Conservation (phyloP, 345 rosid species). For the Bruguiera gymnorhiza region DNA sequence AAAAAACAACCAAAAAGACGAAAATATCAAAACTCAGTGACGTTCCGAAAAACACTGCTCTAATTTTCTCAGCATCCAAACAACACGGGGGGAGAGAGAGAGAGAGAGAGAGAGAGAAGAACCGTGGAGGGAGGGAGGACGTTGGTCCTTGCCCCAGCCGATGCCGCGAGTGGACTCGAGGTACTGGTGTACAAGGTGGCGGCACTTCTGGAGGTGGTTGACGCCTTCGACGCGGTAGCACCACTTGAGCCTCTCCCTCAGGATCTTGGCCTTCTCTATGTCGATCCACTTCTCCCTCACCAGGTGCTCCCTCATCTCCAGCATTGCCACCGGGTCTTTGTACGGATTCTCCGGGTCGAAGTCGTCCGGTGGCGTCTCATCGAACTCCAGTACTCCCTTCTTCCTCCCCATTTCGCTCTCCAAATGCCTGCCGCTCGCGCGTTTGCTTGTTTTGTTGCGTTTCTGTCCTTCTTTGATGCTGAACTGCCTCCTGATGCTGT, state of each 20-base stretch:
- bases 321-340: constrained; percentile 97
- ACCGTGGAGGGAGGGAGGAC: constrained; percentile 91
- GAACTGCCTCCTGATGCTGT: too few species aligned
- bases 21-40: neutral
- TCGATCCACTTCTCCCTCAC: constrained; percentile 98
- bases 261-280: constrained; percentile 95
- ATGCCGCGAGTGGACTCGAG: constrained; percentile 96
- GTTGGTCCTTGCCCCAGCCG: constrained; percentile 99
- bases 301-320: constrained; percentile 96
- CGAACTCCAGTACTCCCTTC: constrained; percentile 86
- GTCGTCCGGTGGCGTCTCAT: constrained; percentile 93
- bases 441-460: too few species aligned
- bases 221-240: constrained; percentile 98
- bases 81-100: neutral
- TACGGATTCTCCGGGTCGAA: constrained; percentile 82
- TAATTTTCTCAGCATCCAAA: neutral
- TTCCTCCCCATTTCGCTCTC: constrained; percentile 75
- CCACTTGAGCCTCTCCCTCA: constrained; percentile 85
- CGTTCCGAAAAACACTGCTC: neutral
- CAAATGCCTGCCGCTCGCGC: too few species aligned
- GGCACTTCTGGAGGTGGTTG: constrained; percentile 96
- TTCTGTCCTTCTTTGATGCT: too few species aligned
- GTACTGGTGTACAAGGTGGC: constrained; percentile 85
- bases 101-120: neutral
- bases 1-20: neutral